These are phyloP conservation scores for Fusarium torreyae DNA, from an alignment of 2,329 filamentous ascomycete species.

Conservation along the genomic window DNA sequence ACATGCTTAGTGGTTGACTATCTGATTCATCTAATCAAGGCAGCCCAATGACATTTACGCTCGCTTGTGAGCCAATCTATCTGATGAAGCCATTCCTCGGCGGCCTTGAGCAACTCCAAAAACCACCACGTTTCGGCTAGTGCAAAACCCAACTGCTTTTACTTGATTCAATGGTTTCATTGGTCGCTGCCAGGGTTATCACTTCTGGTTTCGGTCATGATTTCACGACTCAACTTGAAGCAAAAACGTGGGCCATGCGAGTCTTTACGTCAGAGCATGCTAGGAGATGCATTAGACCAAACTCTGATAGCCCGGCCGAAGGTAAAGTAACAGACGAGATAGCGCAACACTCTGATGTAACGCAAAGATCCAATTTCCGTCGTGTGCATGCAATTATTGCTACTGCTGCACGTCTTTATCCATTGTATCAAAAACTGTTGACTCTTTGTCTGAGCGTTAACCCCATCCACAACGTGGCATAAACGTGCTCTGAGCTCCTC, in stretches of 20 bases:
- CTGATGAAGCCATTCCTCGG: slow-evolving; percentile 6
- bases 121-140: slow-evolving; percentile 39
- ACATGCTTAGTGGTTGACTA: slow-evolving; percentile 2
- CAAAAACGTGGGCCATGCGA: slow-evolving; percentile 16
- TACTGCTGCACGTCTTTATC: slow-evolving; percentile 20
- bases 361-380: slow-evolving; percentile 25
- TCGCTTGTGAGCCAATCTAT: slow-evolving; percentile 21
- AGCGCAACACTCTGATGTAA: slow-evolving; percentile 28
- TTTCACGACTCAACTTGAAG: slow-evolving; percentile 23
- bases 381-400: slow-evolving; percentile 1
- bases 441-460: slow-evolving; percentile 25
- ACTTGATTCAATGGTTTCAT: slow-evolving; percentile 5
- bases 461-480: slow-evolving; percentile 34
- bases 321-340: slow-evolving; percentile 12
- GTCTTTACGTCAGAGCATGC: slow-evolving; percentile 37
- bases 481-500: slow-evolving; percentile 18
- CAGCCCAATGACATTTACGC: slow-evolving; percentile 30
- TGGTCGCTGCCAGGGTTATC: slow-evolving; percentile 7
- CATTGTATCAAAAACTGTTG: slow-evolving; percentile 20
- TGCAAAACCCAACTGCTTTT: slow-evolving; percentile 1
- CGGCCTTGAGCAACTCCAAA: slow-evolving; percentile 15
- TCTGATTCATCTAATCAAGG: slow-evolving; percentile 8
- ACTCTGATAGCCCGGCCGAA: slow-evolving; percentile 41
- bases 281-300: slow-evolving; percentile 34
- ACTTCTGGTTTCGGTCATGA: slow-evolving; percentile 23